Evolutionary conservation across 306 rosid species (phyloP), one percentile per base, ranked within the genome.

Genomic region (Lablab purpureus): DNA sequence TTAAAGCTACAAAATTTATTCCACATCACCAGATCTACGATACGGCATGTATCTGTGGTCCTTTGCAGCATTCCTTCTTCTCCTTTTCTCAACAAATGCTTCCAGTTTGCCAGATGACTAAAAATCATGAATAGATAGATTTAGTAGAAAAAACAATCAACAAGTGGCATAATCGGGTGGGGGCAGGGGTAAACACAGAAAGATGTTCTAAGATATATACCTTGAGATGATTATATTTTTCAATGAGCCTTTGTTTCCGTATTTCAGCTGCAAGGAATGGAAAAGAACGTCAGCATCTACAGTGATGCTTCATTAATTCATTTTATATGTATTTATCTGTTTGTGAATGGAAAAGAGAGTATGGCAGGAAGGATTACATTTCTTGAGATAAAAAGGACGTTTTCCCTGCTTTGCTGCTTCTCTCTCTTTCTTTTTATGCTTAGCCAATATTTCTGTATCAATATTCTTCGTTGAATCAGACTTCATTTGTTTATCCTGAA

Each of bases 61-160:
- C 88, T 91, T 94, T 3, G 97, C 82, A 46, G 97, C 95, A 85
- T 94, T 94, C 84, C 90, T 94, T 88, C 76, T 87, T 84, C 97
- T 88, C 87, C 80, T 88, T 78, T 89, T 92, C 87, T 89, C 91
- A 41, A 94, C 59, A 71, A 76, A 94, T 47, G 92, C 27, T 58
- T 88, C 91, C 19, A 94, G 97, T 85, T 91, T 91, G 49, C 97
- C 97, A 80, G 97, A 71, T 9, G 86, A 76, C 97, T 91, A 82
- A 76, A 71, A 76, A 80, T 55, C 51, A 69, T 52, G 18, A n/a
- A 52, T 6, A 19, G 50, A 72, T 2, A 23, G 23, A 80, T 64
- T 74, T 63, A 77, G 71, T 9, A 10, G 17, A 65, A 65, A 54
- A 55, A 14, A 41, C 15, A 68, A 41, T 36, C 18, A 28, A 59